Conservation (phyloP, 768 basidiomycete species). For the Lactarius pseudohatsudake region DNA sequence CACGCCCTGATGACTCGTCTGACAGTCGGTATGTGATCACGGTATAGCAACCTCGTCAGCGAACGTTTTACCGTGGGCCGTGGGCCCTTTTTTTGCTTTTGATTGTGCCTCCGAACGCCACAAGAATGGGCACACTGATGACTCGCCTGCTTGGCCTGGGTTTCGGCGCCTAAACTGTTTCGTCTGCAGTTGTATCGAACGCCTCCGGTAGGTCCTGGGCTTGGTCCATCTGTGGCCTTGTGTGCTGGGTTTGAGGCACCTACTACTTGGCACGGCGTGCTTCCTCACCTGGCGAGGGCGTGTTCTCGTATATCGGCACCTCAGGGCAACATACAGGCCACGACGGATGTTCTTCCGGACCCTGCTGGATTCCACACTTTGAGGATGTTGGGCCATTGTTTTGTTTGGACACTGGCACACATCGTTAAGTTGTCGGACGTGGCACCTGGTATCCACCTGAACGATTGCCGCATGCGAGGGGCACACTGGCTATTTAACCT, state of each 20-base stretch:
- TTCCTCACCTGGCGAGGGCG: neutral
- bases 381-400: neutral
- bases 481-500: constrained; percentile 3
- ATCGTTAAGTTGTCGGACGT: constrained; percentile 6
- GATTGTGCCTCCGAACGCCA: neutral
- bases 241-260: neutral
- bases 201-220: neutral
- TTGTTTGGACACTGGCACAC: constrained; percentile 3
- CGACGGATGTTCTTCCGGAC: neutral
- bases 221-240: neutral
- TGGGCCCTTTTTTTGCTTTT: neutral
- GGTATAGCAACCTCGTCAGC: constrained; percentile 13
- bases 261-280: neutral
- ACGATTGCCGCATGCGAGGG: neutral
- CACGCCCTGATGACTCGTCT: neutral
- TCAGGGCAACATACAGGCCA: neutral
- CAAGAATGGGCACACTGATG: neutral
- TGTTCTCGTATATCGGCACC: neutral
- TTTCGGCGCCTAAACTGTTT: neutral
- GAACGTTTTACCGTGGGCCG: constrained; percentile 12
- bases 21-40: neutral
- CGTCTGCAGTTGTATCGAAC: neutral
- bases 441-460: neutral
- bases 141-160: neutral
- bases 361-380: neutral